phyloP scores from a whole-genome alignment of 2,329 filamentous ascomycete genomes.

The Alternaria infectoria region DNA sequence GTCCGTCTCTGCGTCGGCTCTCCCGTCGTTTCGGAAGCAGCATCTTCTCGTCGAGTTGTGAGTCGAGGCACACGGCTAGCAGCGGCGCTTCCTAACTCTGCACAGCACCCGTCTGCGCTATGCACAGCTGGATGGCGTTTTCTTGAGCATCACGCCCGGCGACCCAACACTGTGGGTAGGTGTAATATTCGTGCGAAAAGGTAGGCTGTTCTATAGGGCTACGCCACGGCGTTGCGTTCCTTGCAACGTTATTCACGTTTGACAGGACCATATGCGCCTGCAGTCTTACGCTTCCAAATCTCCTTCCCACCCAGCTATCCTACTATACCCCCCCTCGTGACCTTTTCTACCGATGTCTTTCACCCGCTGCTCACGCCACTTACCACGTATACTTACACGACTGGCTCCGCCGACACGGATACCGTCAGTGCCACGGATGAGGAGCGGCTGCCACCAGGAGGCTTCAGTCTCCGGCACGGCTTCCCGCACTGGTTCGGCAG shows the following conservation, averaged over 20 bases:
- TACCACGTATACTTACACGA: conserved; percentile 93
- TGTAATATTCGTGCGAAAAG: conserved; percentile 89
- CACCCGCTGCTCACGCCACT: conserved; percentile 91
- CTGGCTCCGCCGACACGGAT: conserved; percentile 72
- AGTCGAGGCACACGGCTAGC: conserved; percentile 42
- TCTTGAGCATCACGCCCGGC: conserved; percentile 81
- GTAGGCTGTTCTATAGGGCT: conserved; percentile 55
- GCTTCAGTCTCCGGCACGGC: conserved; percentile 87
- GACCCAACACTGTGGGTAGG: conserved; percentile 85
- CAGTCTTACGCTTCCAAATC: conserved; percentile 88
- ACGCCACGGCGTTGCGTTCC: conserved; percentile 13
- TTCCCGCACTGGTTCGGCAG: conserved; percentile 86
- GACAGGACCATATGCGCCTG: conserved; percentile 84
- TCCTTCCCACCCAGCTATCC: conserved; percentile 85
- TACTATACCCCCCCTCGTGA: conserved; percentile 78
- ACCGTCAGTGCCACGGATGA: conserved; percentile 84
- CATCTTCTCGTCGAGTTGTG: conserved; percentile 85
- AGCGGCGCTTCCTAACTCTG: conserved; percentile 30
- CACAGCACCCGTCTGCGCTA: conserved; percentile 78
- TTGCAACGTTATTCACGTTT: conserved; percentile 33
- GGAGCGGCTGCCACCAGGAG: conserved; percentile 82
- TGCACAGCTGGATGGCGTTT: conserved; percentile 84
- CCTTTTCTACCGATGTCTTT: conserved; percentile 91
- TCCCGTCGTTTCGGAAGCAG: conserved; percentile 68
- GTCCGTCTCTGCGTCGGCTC: conserved; percentile 29